Evolutionary conservation across 2,329 filamentous ascomycete genomes (phyloP), one percentile per base, ranked within the genome.

Genomic region (Colletotrichum sp.): DNA sequence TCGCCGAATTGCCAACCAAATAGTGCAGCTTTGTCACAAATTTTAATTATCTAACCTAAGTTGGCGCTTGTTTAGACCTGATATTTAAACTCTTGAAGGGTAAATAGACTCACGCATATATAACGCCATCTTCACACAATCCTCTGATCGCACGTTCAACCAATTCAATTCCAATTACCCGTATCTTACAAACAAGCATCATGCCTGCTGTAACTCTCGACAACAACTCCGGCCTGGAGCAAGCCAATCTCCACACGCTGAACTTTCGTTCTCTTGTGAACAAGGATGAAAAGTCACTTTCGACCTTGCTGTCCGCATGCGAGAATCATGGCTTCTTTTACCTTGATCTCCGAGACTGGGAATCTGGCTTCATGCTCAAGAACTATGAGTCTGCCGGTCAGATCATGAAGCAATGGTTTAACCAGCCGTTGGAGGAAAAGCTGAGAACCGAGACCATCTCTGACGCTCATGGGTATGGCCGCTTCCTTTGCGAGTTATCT

Each of bases 401-500:
- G 39, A 44, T 44, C 8, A 44, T 44, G 18, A 44, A 44, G 18
- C 39, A 44, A 44, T 44, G 18, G 39, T 44, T 44, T 0, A 44
- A 44, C 16, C 16, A 44, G 39, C 39, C 39, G 16, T n/a, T 44
- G 18, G 39, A 44, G 16, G 39, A 44, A 18, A 44, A 44, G 0
- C 0, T n/a, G 39, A 44, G 39, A n/a, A 44, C 39, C 16, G 18
- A 44, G 16, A 44, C 39, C 39, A 44, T 44, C 39, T 44, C 39
- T 18, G 18, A 44, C 39, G 39, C 39, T n/a, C 39, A 44, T 44
- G 18, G 39, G 39, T 44, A 44, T 44, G 16, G 8, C 0, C 16
- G 2, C 16, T 6, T 9, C 39, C 5, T 0, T 6, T 44, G 0
- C 8, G 5, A n/a, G 5, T n/a, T 44, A 0, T n/a, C 16, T n/a